Base-by-base conservation (phyloP, 257 asterid genomes). In the Forsythia suspensa region DNA sequence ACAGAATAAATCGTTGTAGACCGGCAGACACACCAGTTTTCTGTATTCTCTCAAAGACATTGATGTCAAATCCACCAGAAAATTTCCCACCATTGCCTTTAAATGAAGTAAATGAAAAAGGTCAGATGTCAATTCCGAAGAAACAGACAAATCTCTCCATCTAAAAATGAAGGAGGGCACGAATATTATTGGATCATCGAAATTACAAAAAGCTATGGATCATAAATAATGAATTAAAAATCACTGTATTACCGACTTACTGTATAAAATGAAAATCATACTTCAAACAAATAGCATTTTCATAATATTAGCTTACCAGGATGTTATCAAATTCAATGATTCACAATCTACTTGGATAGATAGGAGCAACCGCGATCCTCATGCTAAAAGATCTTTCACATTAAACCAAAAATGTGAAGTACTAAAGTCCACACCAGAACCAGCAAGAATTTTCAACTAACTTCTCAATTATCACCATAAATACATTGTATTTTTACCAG, bases 21-120 rank as follows among this genome's bases (percentile, higher is more conserved):
- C 34, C 34, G 0, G 34, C 1, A 43, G 13, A 44, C 80, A 69
- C 83, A 95, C 99, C 94, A 46, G 92, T 80, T 81, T 63, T 63
- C 18, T 63, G 70, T 29, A 63, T 4, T 63, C 70, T 63, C 40
- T 2, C 70, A 24, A 63, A 63, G 70, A 63, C 70, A 24, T 11
- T 24, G 70, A 63, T 29, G 40, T 63, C 70, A 63, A 63, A 63
- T 63, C 70, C 70, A 63, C 39, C 70, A 24, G 39, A 63, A 63
- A 63, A 63, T 24, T 16, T 63, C 40, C 70, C 70, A 63, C 70
- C 18, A 9, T 8, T 29, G 70, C 70, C 70, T 29, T 29, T 29
- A 29, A 29, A 29, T 63, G 70, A 63, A 3, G 39, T 9, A 10
- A 63, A 63, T 15, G 39, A 15, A 21, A 63, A 24, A 24, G 7